A percentile compares a stretch with the other conserved stretches of the same genome.
These are phyloP conservation scores for Microglena sp. DNA, from an alignment of 139 green algal genomes.

Conservation along the genomic window DNA sequence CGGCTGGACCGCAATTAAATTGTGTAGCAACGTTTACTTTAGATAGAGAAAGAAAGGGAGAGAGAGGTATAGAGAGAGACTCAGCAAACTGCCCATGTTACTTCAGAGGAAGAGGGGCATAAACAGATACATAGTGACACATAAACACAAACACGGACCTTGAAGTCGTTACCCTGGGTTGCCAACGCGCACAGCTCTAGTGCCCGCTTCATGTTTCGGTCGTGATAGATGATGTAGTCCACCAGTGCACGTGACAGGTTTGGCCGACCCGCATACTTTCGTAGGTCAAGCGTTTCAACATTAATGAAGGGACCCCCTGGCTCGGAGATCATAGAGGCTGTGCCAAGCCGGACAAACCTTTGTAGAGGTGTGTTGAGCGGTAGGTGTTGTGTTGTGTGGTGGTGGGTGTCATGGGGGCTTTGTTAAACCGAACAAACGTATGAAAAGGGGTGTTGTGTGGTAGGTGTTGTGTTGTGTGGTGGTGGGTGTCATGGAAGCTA, in stretches of 20 bases:
- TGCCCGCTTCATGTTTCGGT: conserved; percentile 67
- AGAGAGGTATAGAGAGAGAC: too few relatives aligned
- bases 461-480: background rate
- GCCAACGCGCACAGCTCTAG: conserved; percentile 57
- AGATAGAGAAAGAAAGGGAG: too few relatives aligned
- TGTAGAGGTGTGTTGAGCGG: background rate
- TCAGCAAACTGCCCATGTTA: too few relatives aligned
- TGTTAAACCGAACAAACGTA: background rate
- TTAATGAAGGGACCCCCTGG: conserved; percentile 65
- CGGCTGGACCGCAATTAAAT: too few relatives aligned
- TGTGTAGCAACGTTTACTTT: too few relatives aligned
- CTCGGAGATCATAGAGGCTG: conserved; percentile 54
- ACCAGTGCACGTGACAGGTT: conserved; percentile 51
- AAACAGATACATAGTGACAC: too few relatives aligned
- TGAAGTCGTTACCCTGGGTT: conserved; percentile 23
- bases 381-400: background rate
- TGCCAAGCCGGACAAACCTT: conserved; percentile 68
- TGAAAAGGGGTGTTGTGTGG: background rate
- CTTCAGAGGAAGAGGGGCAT: too few relatives aligned
- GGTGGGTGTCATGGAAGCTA: background rate
- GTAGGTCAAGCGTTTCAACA: conserved; percentile 58
- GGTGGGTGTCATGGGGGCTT: background rate
- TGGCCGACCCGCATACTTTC: conserved; percentile 51
- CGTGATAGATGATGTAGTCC: conserved; percentile 77
- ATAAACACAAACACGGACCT: too few relatives aligned